A percentile compares a stretch with the other conserved stretches of the same genome.
Conservation (phyloP, 2,329 filamentous ascomycete genomes). For the Penicillium palitans region DNA sequence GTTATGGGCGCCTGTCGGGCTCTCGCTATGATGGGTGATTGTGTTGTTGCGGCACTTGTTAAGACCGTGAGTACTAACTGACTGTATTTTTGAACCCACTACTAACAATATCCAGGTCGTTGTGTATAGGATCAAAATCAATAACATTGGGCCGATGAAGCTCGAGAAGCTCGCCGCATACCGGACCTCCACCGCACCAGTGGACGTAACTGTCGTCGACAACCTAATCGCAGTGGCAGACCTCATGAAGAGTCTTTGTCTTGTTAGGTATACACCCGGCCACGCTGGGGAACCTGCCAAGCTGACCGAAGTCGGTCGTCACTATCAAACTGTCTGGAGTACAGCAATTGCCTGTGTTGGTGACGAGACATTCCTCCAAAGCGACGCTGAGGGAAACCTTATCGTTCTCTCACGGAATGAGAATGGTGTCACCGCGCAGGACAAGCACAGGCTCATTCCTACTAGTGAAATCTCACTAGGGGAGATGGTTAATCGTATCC, state of each 20-base stretch:
- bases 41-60: conserved; percentile 81
- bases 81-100: background rate
- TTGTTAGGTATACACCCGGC: conserved; percentile 69
- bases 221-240: conserved; percentile 82
- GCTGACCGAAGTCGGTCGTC: conserved; percentile 72
- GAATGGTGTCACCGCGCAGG: conserved; percentile 71
- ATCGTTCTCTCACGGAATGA: conserved; percentile 74
- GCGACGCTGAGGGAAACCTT: conserved; percentile 85
- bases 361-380: conserved; percentile 73
- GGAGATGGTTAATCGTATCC: conserved; percentile 90
- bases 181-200: conserved; percentile 77
- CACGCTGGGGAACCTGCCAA: conserved; percentile 59
- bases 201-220: conserved; percentile 73
- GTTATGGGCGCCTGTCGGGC: conserved; percentile 80
- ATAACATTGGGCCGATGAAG: conserved; percentile 42
- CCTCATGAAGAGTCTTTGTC: conserved; percentile 85
- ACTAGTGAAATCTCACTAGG: conserved; percentile 82
- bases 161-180: conserved; percentile 74
- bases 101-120: conserved; percentile 51
- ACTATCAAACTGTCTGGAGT: conserved; percentile 79
- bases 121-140: conserved; percentile 54
- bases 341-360: conserved; percentile 75
- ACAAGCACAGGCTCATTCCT: conserved; percentile 68
- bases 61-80: conserved; percentile 66
- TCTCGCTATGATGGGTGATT: conserved; percentile 70